phyloP scores from a whole-genome alignment of 1,139 yeast genomes.

The Pichia sp. region DNA sequence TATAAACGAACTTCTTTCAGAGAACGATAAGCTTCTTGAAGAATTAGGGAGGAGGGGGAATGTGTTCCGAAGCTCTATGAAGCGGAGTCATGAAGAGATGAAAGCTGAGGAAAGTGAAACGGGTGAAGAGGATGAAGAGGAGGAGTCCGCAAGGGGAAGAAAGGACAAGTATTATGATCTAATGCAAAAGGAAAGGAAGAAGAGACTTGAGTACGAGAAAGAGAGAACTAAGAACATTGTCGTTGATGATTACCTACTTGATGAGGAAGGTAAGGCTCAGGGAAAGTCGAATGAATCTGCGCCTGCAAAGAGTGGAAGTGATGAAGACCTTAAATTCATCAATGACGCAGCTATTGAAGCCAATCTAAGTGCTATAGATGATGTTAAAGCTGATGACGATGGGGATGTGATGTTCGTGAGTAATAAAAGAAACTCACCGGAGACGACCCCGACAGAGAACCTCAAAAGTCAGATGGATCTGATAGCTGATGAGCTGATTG shows the following conservation, averaged over 20 bases:
- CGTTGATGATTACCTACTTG: too few species aligned
- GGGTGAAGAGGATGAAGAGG: slow-evolving; percentile 12
- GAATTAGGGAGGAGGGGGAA: slow-evolving; percentile 17
- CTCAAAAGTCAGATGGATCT: too few species aligned
- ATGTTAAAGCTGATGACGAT: background rate
- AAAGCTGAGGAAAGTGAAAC: slow-evolving; percentile 5
- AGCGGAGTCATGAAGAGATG: slow-evolving; percentile 20
- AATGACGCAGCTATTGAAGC: too few species aligned
- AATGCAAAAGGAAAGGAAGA: background rate
- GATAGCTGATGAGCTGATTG: too few species aligned
- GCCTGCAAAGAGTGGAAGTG: too few species aligned
- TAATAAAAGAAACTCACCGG: too few species aligned
- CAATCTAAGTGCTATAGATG: background rate
- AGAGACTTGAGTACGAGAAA: background rate
- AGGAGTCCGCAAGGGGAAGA: slow-evolving; percentile 10
- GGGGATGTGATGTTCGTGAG: background rate
- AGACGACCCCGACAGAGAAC: too few species aligned
- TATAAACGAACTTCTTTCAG: slow-evolving; percentile 4
- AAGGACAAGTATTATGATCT: background rate
- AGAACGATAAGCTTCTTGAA: slow-evolving; percentile 24
- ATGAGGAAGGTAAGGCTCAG: too few species aligned
- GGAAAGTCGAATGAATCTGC: too few species aligned
- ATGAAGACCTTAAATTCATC: too few species aligned
- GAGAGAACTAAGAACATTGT: background rate
- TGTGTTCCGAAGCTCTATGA: background rate